These are phyloP conservation scores for Penicillium sp. DNA, from an alignment of 2,329 filamentous ascomycete species.

Conservation along the genomic window DNA sequence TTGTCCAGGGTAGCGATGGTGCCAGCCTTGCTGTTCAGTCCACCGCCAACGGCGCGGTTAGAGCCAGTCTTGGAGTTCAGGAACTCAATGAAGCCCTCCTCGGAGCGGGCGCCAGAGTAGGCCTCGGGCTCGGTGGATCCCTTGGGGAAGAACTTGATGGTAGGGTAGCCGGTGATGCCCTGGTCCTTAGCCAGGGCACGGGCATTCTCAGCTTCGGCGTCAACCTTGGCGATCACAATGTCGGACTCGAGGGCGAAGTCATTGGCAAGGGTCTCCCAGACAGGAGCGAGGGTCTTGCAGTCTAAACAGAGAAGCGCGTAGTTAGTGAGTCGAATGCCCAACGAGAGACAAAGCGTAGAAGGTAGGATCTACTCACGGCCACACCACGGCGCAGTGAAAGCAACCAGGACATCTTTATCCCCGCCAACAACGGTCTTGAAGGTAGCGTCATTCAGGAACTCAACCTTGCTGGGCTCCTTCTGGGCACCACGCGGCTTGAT, in stretches of 20 bases:
- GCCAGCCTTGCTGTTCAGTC: slow-evolving; percentile 75
- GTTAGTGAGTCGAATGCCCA: neutral
- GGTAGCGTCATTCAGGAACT: slow-evolving; percentile 75
- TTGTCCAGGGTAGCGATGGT: slow-evolving; percentile 77
- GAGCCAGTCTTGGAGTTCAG: slow-evolving; percentile 89
- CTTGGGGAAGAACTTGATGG: slow-evolving; percentile 95
- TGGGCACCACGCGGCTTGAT: slow-evolving; percentile 68
- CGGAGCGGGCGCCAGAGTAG: slow-evolving; percentile 76
- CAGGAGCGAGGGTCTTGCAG: slow-evolving; percentile 92
- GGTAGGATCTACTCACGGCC: slow-evolving; percentile 70
- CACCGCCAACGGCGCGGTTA: slow-evolving; percentile 78
- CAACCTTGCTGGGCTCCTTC: slow-evolving; percentile 71
- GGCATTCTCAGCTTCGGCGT: slow-evolving; percentile 83
- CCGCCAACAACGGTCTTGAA: slow-evolving; percentile 78
- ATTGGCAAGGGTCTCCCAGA: slow-evolving; percentile 82
- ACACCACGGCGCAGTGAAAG: slow-evolving; percentile 98
- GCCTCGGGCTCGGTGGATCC: slow-evolving; percentile 70
- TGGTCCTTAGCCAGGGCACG: slow-evolving; percentile 76
- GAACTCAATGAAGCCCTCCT: slow-evolving; percentile 75
- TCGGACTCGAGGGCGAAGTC: slow-evolving; percentile 77
- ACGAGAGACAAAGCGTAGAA: neutral
- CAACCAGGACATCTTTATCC: slow-evolving; percentile 88
- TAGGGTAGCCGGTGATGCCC: slow-evolving; percentile 84
- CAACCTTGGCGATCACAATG: slow-evolving; percentile 91
- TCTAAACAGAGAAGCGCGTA: slow-evolving; percentile 58